phyloP scores from a whole-genome alignment of 1,284 basidiomycete species.

The Malassezia sympodialis region DNA sequence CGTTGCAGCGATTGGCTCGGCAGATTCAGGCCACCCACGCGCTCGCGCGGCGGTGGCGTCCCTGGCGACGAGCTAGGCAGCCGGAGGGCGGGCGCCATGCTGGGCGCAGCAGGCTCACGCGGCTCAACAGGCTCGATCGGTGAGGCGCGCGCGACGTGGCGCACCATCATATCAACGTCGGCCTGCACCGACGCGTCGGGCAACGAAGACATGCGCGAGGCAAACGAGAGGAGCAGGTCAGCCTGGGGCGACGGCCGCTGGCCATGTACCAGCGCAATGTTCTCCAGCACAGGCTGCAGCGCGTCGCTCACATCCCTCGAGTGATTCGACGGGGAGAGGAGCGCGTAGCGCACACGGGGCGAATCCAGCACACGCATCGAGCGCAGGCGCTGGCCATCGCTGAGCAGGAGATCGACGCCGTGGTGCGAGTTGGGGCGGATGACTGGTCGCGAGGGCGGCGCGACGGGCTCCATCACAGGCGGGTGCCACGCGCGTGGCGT shows the following conservation, averaged over 20 bases:
- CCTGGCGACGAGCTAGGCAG: not conserved
- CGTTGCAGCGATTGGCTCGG: conserved; percentile 13
- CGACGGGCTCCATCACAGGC: not conserved
- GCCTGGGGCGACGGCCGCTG: not conserved
- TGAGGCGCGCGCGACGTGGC: not conserved
- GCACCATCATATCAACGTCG: conserved; percentile 4
- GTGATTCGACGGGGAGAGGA: not conserved
- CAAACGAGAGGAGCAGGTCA: conserved; percentile 12
- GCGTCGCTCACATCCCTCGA: conserved; percentile 7
- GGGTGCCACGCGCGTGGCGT: not conserved
- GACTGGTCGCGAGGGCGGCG: not conserved
- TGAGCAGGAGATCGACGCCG: conserved; percentile 9
- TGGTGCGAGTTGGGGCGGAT: not conserved
- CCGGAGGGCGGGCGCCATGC: not conserved
- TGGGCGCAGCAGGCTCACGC: not conserved
- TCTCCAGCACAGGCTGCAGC: not conserved
- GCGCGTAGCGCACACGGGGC: conserved; percentile 10
- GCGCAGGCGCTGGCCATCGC: conserved; percentile 5
- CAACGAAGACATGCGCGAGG: conserved; percentile 2
- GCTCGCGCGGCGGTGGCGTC: not conserved
- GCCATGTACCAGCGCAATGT: not conserved
- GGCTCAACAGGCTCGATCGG: not conserved
- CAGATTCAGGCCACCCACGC: conserved; percentile 4
- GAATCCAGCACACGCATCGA: conserved; percentile 6
- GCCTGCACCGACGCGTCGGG: not conserved